Percentiles rank a stretch among this genome's conserved stretches.
These are phyloP conservation scores for Singerocomus inundabilis DNA, from an alignment of 1,284 basidiomycete genomes.

Conservation along the genomic window DNA sequence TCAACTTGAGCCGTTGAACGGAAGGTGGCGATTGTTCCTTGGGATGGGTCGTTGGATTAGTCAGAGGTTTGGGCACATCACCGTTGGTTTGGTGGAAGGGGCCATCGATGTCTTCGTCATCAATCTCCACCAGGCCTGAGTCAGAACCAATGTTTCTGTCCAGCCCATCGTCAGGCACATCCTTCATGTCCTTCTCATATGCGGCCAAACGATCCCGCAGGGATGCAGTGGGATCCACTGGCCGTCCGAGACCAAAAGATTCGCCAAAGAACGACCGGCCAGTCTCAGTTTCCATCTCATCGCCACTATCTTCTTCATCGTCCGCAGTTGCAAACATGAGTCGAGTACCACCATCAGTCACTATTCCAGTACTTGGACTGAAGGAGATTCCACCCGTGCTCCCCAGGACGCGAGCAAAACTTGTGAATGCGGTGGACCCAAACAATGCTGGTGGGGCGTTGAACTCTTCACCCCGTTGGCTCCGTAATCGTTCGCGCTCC, in stretches of 20 bases:
- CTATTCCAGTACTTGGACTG: constrained; percentile 48
- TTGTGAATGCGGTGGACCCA: constrained; percentile 34
- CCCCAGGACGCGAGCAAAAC: constrained; percentile 46
- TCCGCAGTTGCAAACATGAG: constrained; percentile 61
- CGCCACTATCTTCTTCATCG: constrained; percentile 55
- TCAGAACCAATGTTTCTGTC: constrained; percentile 23
- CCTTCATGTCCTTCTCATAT: constrained; percentile 48
- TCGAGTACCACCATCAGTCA: constrained; percentile 42
- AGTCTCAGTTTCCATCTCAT: constrained; percentile 40
- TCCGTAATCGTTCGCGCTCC: constrained; percentile 53
- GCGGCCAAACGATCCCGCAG: constrained; percentile 62
- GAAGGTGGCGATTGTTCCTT: constrained; percentile 31
- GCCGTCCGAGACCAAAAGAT: constrained; percentile 41
- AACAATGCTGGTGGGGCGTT: constrained; percentile 24
- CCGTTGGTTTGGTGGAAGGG: constrained; percentile 34
- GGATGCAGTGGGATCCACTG: constrained; percentile 50
- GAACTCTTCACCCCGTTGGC: constrained; percentile 36
- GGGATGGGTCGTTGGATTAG: constrained; percentile 9
- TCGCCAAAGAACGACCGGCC: constrained; percentile 48
- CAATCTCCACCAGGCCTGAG: constrained; percentile 27
- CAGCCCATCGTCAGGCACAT: constrained; percentile 31
- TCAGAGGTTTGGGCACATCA: constrained; percentile 12
- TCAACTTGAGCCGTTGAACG: constrained; percentile 40
- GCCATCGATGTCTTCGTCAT: constrained; percentile 31
- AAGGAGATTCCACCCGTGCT: constrained; percentile 59